Base-by-base conservation (phyloP, 768 basidiomycete genomes). In the Suillus decipiens region DNA sequence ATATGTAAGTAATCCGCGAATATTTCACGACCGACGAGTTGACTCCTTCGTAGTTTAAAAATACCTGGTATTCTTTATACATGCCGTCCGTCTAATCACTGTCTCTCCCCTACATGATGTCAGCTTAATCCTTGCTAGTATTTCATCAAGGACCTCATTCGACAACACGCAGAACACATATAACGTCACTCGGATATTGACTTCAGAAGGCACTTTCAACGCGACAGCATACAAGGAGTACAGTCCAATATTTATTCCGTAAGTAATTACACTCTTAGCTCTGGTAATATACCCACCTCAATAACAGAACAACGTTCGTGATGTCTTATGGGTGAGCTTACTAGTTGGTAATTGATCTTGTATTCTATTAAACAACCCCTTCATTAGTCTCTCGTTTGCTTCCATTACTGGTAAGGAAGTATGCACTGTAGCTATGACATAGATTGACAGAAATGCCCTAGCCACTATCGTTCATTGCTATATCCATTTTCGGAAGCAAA, bases 401-500 rank as follows among this genome's bases (percentile, higher is more conserved):
- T 84, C 87, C 31, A 88, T 93, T 70, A 91, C 93, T 73, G 88
- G 91, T 72, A 80, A 80, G 61, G 31, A 55, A 64, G 36, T 48
- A 0, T 15, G 41, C 55, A 33, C 31, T 5, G 56, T 22, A 22
- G 9, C 31, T 61, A 24, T 33, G 15, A 63, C 47, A 28, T 28
- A n/a, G 36, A 22, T 9, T 17, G 3, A 31, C 43, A 63, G 42
- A 66, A 59, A 15, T 36, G 37, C 14, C 5, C 34, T 51, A 75
- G 74, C 74, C 6, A 75, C 67, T 8, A 67, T 75, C 34, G 67
- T 71, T n/a, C 74, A 75, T 36, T 61, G 73, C 1, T 69, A 79
- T 72, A 77, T 93, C 39, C 88, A 86, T 77, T 91, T 88, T 78
- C 85, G 91, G 72, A 89, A 89, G 70, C 89, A 91, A 73, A 90